These are phyloP conservation scores for Stephanodiscus minutulus DNA, from an alignment of 108 stramenopile species.

Conservation along the genomic window DNA sequence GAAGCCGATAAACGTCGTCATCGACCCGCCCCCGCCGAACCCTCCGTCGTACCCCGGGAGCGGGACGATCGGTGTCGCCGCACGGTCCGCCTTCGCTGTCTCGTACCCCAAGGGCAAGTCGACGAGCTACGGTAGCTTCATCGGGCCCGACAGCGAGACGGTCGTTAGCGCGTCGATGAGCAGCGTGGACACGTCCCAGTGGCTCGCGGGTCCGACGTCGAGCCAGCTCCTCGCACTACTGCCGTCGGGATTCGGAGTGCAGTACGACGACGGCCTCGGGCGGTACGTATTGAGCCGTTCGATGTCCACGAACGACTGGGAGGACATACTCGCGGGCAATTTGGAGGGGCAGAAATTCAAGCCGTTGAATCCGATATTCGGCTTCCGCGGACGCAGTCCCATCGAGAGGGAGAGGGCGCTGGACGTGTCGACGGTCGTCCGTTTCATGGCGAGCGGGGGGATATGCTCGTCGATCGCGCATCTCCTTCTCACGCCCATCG, in stretches of 20 bases:
- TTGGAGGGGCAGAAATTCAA: conserved; percentile 37
- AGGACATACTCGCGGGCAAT: conserved; percentile 16
- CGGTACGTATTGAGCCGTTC: conserved; percentile 54
- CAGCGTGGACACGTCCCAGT: conserved; percentile 23
- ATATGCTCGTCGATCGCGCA: conserved; percentile 78
- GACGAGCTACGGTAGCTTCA: conserved; percentile 37
- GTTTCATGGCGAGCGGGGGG: conserved; percentile 75
- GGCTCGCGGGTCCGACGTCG: conserved; percentile 45
- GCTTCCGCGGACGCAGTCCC: conserved; percentile 81
- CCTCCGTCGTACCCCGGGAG: conserved; percentile 35
- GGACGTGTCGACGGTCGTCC: conserved; percentile 55
- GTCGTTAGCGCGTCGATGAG: conserved; percentile 23
- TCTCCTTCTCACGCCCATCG: conserved; percentile 72
- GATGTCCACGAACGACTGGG: conserved; percentile 29
- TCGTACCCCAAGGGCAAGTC: conserved; percentile 41
- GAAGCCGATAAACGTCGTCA: conserved; percentile 59
- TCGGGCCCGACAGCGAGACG: conserved; percentile 6
- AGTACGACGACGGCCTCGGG: conserved; percentile 55
- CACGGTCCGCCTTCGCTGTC: conserved; percentile 28
- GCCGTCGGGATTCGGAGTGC: conserved; percentile 75
- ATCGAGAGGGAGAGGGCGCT: conserved; percentile 81
- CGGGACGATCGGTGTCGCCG: conserved; percentile 13
- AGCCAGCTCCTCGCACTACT: conserved; percentile 69
- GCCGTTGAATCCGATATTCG: conserved; percentile 80
- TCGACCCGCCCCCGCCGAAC: conserved; percentile 68